Evolutionary conservation across 1,284 basidiomycete species (phyloP).

Genomic region (Schizophyllum commune): DNA sequence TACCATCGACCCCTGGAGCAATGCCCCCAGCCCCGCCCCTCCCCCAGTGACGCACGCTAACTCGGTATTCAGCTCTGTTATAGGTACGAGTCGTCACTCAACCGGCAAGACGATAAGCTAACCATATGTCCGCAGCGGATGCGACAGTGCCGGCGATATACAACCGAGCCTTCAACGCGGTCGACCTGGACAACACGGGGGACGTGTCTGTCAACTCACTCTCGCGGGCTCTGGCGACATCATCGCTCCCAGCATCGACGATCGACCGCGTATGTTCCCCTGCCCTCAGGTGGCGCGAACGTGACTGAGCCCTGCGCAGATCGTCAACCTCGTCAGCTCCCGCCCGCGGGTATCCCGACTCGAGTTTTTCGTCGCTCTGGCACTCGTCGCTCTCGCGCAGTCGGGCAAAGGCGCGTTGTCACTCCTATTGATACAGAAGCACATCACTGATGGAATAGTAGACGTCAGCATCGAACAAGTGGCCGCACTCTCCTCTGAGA

Average conservation of each 20-base stretch:
- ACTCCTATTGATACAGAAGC: conserved; percentile 4
- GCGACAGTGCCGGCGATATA: conserved; percentile 79
- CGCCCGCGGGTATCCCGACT: conserved; percentile 70
- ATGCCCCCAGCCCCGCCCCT: conserved; percentile 68
- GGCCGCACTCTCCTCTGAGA: conserved; percentile 60
- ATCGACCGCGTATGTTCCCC: conserved; percentile 64
- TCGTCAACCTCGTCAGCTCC: conserved; percentile 76
- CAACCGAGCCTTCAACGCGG: conserved; percentile 60
- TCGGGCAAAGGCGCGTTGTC: conserved; percentile 54
- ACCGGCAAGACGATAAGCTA: conserved; percentile 23
- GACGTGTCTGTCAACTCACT: conserved; percentile 76
- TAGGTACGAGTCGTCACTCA: conserved; percentile 43
- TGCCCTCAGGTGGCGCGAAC: background rate
- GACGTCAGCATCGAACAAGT: conserved; percentile 80
- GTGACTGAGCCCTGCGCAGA: conserved; percentile 36
- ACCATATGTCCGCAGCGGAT: conserved; percentile 39
- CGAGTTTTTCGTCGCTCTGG: conserved; percentile 85
- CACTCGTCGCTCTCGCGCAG: conserved; percentile 82
- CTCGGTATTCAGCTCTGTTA: conserved; percentile 58
- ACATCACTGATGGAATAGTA: conserved; percentile 20
- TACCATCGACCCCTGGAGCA: conserved; percentile 83
- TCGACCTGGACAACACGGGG: conserved; percentile 60
- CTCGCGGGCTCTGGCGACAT: conserved; percentile 70
- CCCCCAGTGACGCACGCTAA: conserved; percentile 43
- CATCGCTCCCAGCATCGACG: conserved; percentile 69